Evolutionary conservation across 495 filamentous ascomycete genomes (phyloP).

Genomic region (Lasiosphaeria ovina): DNA sequence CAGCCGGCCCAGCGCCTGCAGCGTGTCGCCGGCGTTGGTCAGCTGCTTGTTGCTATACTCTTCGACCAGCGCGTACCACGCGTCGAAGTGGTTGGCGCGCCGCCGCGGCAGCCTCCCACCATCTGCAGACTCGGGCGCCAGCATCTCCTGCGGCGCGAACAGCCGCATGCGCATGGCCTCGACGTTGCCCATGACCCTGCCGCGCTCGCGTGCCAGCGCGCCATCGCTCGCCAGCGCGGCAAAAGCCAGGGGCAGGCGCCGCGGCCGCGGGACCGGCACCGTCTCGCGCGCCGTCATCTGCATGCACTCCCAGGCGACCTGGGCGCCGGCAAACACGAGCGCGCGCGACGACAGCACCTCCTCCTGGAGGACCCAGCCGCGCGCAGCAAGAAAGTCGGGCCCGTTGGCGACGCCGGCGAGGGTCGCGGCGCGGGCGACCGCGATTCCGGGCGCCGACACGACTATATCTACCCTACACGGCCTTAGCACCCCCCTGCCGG

Average conservation of each 20-base stretch:
- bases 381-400: slow-evolving; percentile 6
- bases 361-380: slow-evolving; percentile 29
- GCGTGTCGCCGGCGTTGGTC: slow-evolving; percentile 10
- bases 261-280: background rate
- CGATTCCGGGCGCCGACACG: background rate
- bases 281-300: slow-evolving; percentile 14
- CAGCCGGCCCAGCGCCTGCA: slow-evolving; percentile 19
- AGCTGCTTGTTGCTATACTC: slow-evolving; percentile 20
- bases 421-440: background rate
- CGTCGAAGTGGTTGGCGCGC: slow-evolving; percentile 12
- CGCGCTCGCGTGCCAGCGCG: background rate
- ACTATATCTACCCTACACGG: slow-evolving; percentile 6
- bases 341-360: slow-evolving; percentile 21
- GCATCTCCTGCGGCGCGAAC: slow-evolving; percentile 6
- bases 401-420: slow-evolving; percentile 7
- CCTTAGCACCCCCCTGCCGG: background rate
- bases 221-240: background rate
- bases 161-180: slow-evolving; percentile 17
- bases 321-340: slow-evolving; percentile 16
- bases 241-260: background rate
- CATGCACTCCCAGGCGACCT: slow-evolving; percentile 22
- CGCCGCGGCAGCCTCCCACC: too few relatives aligned
- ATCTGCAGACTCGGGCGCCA: too few relatives aligned
- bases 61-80: slow-evolving; percentile 17
- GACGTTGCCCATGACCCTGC: slow-evolving; percentile 1